Evolutionary conservation across 305 asterid species (phyloP), one percentile per base, ranked within the genome.

Genomic region (Salvia sclarea): DNA sequence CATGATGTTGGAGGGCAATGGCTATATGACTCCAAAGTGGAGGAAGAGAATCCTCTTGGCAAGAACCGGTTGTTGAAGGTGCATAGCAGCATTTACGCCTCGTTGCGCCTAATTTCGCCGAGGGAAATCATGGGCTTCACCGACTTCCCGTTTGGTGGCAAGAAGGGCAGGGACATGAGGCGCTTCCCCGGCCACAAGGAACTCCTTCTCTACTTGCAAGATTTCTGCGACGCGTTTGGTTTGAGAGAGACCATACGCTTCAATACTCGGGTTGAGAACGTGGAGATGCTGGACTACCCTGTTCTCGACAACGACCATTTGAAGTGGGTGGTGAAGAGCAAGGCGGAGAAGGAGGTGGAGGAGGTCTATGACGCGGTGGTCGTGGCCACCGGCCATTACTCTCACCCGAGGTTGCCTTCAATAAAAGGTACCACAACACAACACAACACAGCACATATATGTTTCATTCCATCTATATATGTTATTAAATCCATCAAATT

Each of bases 321-420:
- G 76, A 84, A 61, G 84, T 92, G 98, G 98, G 74, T 83, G 38
- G 97, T 92, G 57, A 87, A 70, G 48, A 89, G 85, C 66, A 83
- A 64, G 64, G 78, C 54, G 20, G 73, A 61, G 62, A 75, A 72
- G 62, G 87, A 31, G 71, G 83, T 73, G 79, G 90, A 86, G 61
- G 92, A 92, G 58, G 78, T 85, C 10, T 92, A 78, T 16, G 97
- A 90, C 49, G 96, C 95, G 4, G 93, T 90, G 79, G 94, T 92
- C 37, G 95, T 90, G 0, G 98, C 98, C 83, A 80, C 89, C n/a
- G 98, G 98, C 18, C 98, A 92, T 69, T 92, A 92, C 73, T 85
- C 97, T 31, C 85, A 85, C 14, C 97, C 97, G 2, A 62, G 86
- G 71, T 54, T 92, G 82, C 97, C 98, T 24, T 73, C 30, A 30